phyloP scores from a whole-genome alignment of 352 stramenopile genomes.

The Globisporangium canariense region DNA sequence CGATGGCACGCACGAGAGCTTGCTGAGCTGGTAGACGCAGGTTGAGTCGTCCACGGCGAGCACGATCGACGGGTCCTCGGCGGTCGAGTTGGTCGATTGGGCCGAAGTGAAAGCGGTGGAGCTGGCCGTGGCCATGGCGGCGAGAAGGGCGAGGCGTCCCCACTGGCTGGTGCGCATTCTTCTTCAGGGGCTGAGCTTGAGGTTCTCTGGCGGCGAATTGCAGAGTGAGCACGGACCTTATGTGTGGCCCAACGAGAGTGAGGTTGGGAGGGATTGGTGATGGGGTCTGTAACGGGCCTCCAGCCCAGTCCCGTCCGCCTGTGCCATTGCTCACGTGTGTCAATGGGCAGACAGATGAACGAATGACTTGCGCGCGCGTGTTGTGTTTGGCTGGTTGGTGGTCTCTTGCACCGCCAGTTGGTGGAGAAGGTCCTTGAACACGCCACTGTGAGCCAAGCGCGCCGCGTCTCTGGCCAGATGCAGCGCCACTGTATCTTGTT shows the following conservation, averaged over 20 bases:
- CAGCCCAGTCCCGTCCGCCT: no score
- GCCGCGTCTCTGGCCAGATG: neutral
- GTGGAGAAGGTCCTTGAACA: neutral
- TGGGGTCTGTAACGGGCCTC: no score
- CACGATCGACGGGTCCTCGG: neutral
- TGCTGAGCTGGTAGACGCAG: slow-evolving; percentile 27
- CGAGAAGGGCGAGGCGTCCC: neutral
- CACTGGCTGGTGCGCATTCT: slow-evolving; percentile 1
- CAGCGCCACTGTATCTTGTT: neutral
- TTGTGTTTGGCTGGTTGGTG: neutral
- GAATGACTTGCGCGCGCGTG: neutral
- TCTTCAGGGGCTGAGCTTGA: neutral
- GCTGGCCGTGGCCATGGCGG: neutral
- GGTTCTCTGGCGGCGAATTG: neutral
- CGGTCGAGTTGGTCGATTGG: neutral
- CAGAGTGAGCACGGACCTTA: neutral
- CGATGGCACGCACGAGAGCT: slow-evolving; percentile 25
- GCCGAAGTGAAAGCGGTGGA: neutral
- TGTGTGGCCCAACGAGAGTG: no score
- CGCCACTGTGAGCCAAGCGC: neutral
- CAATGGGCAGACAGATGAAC: neutral
- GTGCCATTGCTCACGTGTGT: neutral
- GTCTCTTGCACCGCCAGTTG: slow-evolving; percentile 1
- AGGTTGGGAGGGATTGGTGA: neutral
- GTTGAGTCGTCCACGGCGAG: slow-evolving; percentile 26